Base-by-base conservation (phyloP, 768 basidiomycete species). In the Phaffia tasmanica region DNA sequence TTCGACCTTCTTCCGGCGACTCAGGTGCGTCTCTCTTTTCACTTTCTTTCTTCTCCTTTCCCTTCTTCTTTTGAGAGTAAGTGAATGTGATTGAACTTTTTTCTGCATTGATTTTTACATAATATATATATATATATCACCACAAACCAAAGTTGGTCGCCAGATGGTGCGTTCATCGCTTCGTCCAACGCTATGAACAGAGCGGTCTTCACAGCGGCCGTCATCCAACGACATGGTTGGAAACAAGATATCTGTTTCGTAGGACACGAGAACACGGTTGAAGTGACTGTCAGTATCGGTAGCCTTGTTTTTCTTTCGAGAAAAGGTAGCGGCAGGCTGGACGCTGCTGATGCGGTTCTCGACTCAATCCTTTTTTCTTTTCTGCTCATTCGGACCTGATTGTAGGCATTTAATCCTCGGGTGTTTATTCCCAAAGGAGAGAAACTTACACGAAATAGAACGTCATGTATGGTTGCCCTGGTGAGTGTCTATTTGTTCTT, bases 171-270 rank as follows among this genome's bases (percentile, higher is more conserved):
- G 1, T 91, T 95, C 74, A 90, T 99, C 68, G 95, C 92, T 4
- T 89, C 93, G 0, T 94, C 94, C 0, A 98, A 98, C 73, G 91
- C 93, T 1, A 97, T 92, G 61, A 98, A 97, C 75, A 89, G 89
- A 72, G 92, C 91, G 65, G 93, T 98, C 7, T 99, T 98, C 75
- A 94, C 97, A 54, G 95, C 94, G 2, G 89, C 92, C 8, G 91
- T 98, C 27, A 93, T 99, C 69, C 86, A 88, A 0, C 82, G 93
- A 42, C 82, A 86, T 15, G 69, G 61, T 16, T 98, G 92, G 90
- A 85, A 85, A 3, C 86, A 88, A 6, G 88, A 94, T 69, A 91
- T 93, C 58, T 92, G 89, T 69, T 80, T 99, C 48, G 92, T 99
- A 49, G 95, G 95, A 0, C 95, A 99, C 72, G 90, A 92, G 75